Evolutionary conservation across 2,329 filamentous ascomycete species (phyloP), one percentile per base, ranked within the genome.

Genomic region (Aaosphaeria pasadenensis): DNA sequence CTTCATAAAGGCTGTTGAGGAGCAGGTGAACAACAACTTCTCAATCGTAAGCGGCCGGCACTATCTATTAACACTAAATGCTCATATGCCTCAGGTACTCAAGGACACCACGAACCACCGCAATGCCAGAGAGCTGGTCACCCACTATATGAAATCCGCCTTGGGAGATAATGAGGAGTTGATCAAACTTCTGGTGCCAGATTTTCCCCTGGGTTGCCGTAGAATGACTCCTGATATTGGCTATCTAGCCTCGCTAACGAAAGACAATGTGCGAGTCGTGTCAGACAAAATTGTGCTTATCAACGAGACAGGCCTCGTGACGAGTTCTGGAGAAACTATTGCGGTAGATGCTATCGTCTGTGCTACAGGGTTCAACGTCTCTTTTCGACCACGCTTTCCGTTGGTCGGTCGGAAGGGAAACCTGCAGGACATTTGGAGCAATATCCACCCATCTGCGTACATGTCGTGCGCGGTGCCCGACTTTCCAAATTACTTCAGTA

Each of bases 261-360:
- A 28, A 9, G 7, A 11, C 11, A 41, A 41, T 28, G 39, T 41
- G 7, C 17, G 11, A 9, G 11, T 41, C 9, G 28, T 42, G 11
- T 44, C 47, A 11, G 9, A 30, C 9, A 17, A n/a, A 7, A 53
- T 53, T 17, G 42, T 42, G 1, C 29, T 45, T n/a, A 33, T 53
- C 24, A 39, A 30, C 7, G 30, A n/a, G 5, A 38, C 39, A 4
- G 50, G 48, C 31, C 44, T 53, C 28, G 13, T 17, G 3, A 50
- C 45, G 2, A 30, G 30, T 33, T 42, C 48, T 33, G 50, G 48
- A 4, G 39, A 30, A 32, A 30, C 41, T 4, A 30, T 40, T 42
- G 43, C 42, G 6, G 36, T 46, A n/a, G 50, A 50, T 40, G 43
- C 45, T 28, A 48, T 48, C 17, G 35, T 48, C 31, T 48, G 46